phyloP scores from a whole-genome alignment of 2,329 filamentous ascomycete genomes.

The Bipolaris cookei region DNA sequence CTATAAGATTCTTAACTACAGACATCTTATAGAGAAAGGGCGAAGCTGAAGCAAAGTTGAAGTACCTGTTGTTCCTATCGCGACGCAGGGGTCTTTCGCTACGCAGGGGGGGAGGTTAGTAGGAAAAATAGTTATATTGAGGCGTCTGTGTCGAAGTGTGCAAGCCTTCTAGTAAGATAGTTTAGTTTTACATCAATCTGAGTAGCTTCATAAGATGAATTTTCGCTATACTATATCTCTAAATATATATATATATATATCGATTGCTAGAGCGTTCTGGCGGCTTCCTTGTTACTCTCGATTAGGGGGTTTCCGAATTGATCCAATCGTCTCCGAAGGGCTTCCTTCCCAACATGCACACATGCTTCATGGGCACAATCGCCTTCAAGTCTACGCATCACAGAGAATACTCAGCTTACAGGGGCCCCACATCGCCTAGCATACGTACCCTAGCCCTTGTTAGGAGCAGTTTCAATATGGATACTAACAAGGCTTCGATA shows the following conservation, averaged over 20 bases:
- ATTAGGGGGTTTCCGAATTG: constrained; percentile 73
- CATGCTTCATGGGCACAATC: constrained; percentile 60
- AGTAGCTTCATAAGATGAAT: constrained; percentile 1
- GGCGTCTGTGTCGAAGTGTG: background rate
- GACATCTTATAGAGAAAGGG: background rate
- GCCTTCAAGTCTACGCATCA: no score
- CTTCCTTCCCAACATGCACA: constrained; percentile 71
- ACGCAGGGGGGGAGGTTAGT: no score
- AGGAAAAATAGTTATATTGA: constrained; percentile 9
- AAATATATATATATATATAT: no score
- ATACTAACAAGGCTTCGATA: no score
- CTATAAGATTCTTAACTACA: background rate
- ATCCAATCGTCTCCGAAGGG: constrained; percentile 74
- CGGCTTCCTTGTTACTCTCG: constrained; percentile 82
- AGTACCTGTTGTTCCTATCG: background rate
- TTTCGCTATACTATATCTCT: background rate
- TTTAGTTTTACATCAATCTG: constrained; percentile 3
- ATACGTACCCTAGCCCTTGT: no score
- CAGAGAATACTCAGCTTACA: no score
- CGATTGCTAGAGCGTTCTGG: constrained; percentile 81
- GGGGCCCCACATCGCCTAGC: no score
- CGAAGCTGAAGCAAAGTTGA: background rate
- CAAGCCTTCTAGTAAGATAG: constrained; percentile 1
- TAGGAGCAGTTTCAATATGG: no score
- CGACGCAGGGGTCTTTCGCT: background rate